Evolutionary conservation across 306 rosid genomes (phyloP).

Genomic region (Elaeagnus macrophylla): DNA sequence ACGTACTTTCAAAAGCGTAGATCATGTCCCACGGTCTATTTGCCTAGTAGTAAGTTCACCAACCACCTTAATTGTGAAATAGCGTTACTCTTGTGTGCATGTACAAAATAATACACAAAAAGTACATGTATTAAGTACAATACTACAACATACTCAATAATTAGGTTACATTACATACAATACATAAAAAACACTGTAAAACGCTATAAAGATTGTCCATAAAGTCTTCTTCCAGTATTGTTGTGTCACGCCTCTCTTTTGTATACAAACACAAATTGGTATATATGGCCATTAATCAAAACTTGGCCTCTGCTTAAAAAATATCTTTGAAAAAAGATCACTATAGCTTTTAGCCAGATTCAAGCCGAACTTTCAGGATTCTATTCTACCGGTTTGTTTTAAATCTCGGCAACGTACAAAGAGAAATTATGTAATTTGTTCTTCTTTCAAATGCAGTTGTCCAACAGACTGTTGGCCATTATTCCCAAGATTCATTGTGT

Average conservation of each 20-base stretch:
- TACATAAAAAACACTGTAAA: neutral
- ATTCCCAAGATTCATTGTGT: slow-evolving; percentile 22
- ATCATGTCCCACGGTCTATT: neutral
- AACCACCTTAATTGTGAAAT: slow-evolving; percentile 15
- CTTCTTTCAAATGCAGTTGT: slow-evolving; percentile 57
- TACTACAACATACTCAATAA: slow-evolving; percentile 13
- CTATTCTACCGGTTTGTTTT: slow-evolving; percentile 8
- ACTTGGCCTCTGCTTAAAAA: slow-evolving; percentile 17
- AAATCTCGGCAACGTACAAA: neutral
- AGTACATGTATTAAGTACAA: slow-evolving; percentile 9
- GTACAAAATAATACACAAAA: slow-evolving; percentile 45
- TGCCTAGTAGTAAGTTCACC: neutral
- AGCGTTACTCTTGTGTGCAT: slow-evolving; percentile 28
- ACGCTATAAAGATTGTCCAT: slow-evolving; percentile 7
- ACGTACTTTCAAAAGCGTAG: neutral
- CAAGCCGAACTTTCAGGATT: slow-evolving; percentile 5
- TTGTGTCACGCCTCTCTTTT: slow-evolving; percentile 2
- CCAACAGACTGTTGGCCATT: slow-evolving; percentile 45
- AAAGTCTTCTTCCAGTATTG: slow-evolving; percentile 1
- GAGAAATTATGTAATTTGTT: slow-evolving; percentile 42
- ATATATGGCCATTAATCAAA: slow-evolving; percentile 30
- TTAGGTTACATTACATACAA: slow-evolving; percentile 28
- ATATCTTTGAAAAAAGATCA: slow-evolving; percentile 1
- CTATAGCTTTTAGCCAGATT: slow-evolving; percentile 19
- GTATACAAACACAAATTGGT: slow-evolving; percentile 16